Base-by-base conservation (phyloP, 306 rosid species). In the Ammopiptanthus mongolicus region DNA sequence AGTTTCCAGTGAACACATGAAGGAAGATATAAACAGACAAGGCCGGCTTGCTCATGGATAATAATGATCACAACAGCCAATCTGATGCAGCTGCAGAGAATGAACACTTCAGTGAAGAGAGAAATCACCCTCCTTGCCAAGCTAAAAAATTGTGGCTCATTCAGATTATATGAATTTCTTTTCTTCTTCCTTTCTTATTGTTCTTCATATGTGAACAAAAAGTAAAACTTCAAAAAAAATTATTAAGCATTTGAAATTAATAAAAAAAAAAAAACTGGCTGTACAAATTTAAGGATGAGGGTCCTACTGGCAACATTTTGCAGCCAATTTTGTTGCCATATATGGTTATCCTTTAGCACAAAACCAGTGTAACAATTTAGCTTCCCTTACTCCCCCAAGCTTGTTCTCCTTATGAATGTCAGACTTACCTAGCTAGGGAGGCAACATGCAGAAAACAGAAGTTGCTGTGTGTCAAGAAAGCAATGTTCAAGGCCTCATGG, bases 61-160 rank as follows among this genome's bases (percentile, higher is more conserved):
- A 39, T 21, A 22, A 55, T 46, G 81, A 71, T 70, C 75, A 25
- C 14, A 57, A 50, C 11, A 47, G 33, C 37, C 11, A 33, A 14
- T 70, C 17, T 56, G 66, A 71, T 72, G 77, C 59, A 75, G 70
- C 64, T 21, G 29, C 23, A 34, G 69, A 66, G 48, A 42, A 74
- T 63, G 74, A 83, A 74, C 48, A 75, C 41, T 62, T 60, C 1
- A 22, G 48, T 48, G 71, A 80, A 63, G 82, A 75, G 46, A 71
- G 14, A 73, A 15, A 41, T 13, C 18, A 64, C n/a, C 80, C 76
- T 61, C 42, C 86, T 29, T 58, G 56, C 44, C 50, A 69, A 25
- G 84, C 81, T 68, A 73, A 60, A 3, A 29, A 8, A 8, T 11
- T 69, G 31, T 75, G 37, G 55, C 41, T 23, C 29, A 73, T 52